These are phyloP conservation scores for Fragaria ananassa DNA, from an alignment of 306 rosid species.

Conservation along the genomic window DNA sequence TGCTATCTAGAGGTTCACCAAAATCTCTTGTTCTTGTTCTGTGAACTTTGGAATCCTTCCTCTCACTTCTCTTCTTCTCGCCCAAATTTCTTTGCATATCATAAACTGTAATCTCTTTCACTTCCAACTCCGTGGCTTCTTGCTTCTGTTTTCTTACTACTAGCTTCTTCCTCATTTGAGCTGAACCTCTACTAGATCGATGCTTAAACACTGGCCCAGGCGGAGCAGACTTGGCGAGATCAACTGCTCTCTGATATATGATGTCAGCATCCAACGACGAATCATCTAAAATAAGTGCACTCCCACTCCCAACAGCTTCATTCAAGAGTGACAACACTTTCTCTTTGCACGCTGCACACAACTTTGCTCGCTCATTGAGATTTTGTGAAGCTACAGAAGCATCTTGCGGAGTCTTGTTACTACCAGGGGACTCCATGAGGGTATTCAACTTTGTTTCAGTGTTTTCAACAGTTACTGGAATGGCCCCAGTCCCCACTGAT, in stretches of 20 bases:
- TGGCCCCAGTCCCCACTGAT: conserved; percentile 22
- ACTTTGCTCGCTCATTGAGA: conserved; percentile 26
- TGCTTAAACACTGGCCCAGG: conserved; percentile 57
- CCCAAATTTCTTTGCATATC: no score
- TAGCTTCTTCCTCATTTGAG: conserved; percentile 18
- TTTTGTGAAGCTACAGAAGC: conserved; percentile 30
- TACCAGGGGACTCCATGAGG: conserved; percentile 14
- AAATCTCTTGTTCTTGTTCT: conserved; percentile 43
- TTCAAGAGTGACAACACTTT: conserved; percentile 50
- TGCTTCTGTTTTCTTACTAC: conserved; percentile 21
- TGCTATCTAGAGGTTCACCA: conserved; percentile 42
- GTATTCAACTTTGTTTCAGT: conserved; percentile 18
- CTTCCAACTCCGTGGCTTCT: conserved; percentile 27
- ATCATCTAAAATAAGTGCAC: conserved; percentile 58
- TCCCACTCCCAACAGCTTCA: conserved; percentile 68
- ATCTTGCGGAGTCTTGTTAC: conserved; percentile 26
- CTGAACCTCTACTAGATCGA: conserved; percentile 29
- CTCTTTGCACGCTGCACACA: conserved; percentile 34
- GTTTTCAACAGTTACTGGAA: conserved; percentile 20
- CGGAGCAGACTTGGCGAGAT: conserved; percentile 67
- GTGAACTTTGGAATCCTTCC: conserved; percentile 38
- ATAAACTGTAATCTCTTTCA: conserved; percentile 18
- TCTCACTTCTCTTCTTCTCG: conserved; percentile 32
- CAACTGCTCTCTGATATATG: conserved; percentile 53
- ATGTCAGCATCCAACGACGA: conserved; percentile 60